Base-by-base conservation (phyloP, 2,329 filamentous ascomycete genomes). In the Ceratocystis ficicola region DNA sequence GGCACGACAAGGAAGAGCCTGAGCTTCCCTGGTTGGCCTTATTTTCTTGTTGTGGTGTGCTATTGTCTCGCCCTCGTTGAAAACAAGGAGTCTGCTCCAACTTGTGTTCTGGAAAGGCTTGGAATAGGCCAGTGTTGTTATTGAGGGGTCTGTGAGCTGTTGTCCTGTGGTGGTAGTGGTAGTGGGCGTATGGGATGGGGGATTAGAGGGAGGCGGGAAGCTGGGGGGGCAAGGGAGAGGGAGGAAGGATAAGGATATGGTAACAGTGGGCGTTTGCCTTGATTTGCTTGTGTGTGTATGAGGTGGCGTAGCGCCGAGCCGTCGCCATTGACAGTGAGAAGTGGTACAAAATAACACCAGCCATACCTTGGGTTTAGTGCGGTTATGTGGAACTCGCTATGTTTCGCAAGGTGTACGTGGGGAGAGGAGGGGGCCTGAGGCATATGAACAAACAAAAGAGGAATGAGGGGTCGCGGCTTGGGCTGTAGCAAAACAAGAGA, bases 361-460 rank as follows among this genome's bases (percentile, higher is more conserved):
- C 36, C 48, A 52, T 57, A 57, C 22, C 10, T 30, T 57, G 52
- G 52, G 25, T 57, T 30, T 50, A 48, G 41, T 30, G 62, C 20
- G 30, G 62, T 44, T 48, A 60, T 62, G 55, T 65, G 66, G 62
- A 67, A 67, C 59, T 66, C 59, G 61, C 48, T 62, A 55, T 63
- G 63, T 63, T 68, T 65, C 57, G 63, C 64, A 67, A 62, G 64
- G 65, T 68, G 30, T 63, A 30, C 48, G 50, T 52, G 64, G 61
- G 61, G 63, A 65, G 67, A 22, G 22, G n/a, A 22, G 46, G 15
- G 17, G 46, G 46, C 17, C 64, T 66, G 63, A 66, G 67, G 61
- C 64, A 63, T 65, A 64, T 63, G 65, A 67, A 69, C 66, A 63
- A 66, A 60, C 48, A 60, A 64, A 64, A 67, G 67, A 69, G 65